Conservation (phyloP, 495 filamentous ascomycete species). For the Penicillium longicatenatum region DNA sequence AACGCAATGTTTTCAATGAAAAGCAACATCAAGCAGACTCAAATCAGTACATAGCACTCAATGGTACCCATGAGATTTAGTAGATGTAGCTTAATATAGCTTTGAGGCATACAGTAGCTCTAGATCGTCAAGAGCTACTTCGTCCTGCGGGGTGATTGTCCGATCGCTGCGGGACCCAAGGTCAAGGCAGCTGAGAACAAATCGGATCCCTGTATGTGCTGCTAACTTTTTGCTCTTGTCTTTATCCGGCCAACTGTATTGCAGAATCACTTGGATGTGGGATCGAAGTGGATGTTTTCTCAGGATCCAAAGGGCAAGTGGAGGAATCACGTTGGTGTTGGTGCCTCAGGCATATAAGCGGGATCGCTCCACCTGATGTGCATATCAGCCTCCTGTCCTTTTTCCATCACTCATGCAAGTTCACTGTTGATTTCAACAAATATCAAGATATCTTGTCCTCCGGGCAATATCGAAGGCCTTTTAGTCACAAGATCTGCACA, state of each 20-base stretch:
- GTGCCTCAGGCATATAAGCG: constrained; percentile 7
- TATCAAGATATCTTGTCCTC: background rate
- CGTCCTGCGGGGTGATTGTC: constrained; percentile 19
- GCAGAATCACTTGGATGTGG: background rate
- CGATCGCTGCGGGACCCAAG: constrained; percentile 2
- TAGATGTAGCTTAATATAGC: background rate
- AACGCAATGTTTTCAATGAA: background rate
- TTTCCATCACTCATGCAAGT: background rate
- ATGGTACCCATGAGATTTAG: background rate
- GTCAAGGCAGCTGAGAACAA: background rate
- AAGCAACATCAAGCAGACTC: background rate
- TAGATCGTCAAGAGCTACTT: background rate
- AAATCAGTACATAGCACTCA: background rate
- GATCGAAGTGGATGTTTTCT: background rate
- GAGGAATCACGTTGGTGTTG: constrained; percentile 11
- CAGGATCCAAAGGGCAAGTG: constrained; percentile 1
- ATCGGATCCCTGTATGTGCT: background rate
- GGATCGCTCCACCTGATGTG: constrained; percentile 6
- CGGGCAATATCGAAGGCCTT: background rate
- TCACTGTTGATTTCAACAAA: background rate
- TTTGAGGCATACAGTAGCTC: constrained; percentile 8
- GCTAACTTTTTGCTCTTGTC: background rate
- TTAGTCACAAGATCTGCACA: background rate
- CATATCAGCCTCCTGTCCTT: constrained; percentile 5
- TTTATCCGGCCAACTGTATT: background rate